These are phyloP conservation scores for Marasmius sp. DNA, from an alignment of 1,284 basidiomycete species.

Conservation along the genomic window DNA sequence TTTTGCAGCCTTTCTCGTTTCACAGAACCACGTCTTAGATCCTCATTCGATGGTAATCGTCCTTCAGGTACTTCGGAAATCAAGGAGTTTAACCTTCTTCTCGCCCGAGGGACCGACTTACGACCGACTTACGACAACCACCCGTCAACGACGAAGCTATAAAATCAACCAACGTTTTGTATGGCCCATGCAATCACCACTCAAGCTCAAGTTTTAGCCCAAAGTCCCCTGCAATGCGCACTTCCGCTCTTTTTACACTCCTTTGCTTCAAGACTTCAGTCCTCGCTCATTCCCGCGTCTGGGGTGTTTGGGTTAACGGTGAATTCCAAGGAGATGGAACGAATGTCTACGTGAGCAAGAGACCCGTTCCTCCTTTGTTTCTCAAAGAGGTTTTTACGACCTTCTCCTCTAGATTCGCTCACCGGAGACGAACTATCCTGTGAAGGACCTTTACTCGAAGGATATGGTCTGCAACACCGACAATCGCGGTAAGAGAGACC, in stretches of 20 bases:
- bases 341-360: constrained; percentile 22
- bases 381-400: not conserved
- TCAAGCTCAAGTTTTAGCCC: not conserved
- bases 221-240: not conserved
- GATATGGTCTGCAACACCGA: constrained; percentile 31
- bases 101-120: too few relatives aligned
- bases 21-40: too few relatives aligned
- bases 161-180: too few relatives aligned
- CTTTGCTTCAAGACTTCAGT: constrained; percentile 20
- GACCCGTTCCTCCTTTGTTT: not conserved
- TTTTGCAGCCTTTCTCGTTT: too few relatives aligned
- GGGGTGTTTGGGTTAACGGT: constrained; percentile 33
- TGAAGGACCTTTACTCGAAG: constrained; percentile 28
- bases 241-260: constrained; percentile 2
- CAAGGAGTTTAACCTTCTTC: too few relatives aligned
- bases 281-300: constrained; percentile 29
- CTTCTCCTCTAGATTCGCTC: constrained; percentile 25
- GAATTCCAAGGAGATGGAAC: constrained; percentile 31
- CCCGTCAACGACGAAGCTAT: too few relatives aligned
- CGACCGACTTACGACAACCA: too few relatives aligned
- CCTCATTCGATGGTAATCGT: too few relatives aligned
- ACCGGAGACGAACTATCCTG: constrained; percentile 29
- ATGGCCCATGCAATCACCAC: too few relatives aligned
- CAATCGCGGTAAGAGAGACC: constrained; percentile 19
- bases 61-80: too few relatives aligned